Evolutionary conservation across 345 rosid genomes (phyloP), one percentile per base, ranked within the genome.

Genomic region (Stellera chamaejasme): DNA sequence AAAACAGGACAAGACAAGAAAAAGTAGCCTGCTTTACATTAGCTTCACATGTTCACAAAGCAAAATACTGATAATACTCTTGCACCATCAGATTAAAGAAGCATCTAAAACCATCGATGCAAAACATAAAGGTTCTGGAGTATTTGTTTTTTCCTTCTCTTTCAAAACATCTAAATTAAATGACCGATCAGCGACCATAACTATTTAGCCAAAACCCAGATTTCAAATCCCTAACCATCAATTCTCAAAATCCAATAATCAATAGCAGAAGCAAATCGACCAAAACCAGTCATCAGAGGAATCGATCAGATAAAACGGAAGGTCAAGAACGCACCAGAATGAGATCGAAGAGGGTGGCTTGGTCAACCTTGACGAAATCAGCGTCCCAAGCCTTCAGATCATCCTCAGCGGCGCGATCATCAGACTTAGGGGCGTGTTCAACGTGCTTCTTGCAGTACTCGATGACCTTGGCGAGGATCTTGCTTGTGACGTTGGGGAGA

Each of bases 401-500:
- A 0, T 73, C 82, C 1, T 69, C 82, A 39, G 27, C 45, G 25
- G 66, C 16, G 39, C 55, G 44, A 13, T 68, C 68, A 15, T 59
- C 60, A 23, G 53, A 36, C 59, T 10, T 62, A 26, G 54, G 23
- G 44, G 73, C 55, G 25, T 45, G 16, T 19, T 82, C 87, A 3
- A 76, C 92, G 69, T 87, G 97, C 47, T 76, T 87, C 72, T 70
- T 80, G 76, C 84, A 79, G 66, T 90, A 90, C 77, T 87, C 95
- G 55, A 87, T 77, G 23, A 90, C 84, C 82, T 73, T 82, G 2
- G 90, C 71, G 13, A 90, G 79, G 82, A 87, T 82, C 88, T 80
- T 72, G 74, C 88, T 68, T 3, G 78, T 74, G 27, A 90, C 97
- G 57, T 84, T 79, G 0, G 88, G 93, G 26, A 90, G 46, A 0